Base-by-base conservation (phyloP, 208 protist species). In the Trypanosoma scelopori region DNA sequence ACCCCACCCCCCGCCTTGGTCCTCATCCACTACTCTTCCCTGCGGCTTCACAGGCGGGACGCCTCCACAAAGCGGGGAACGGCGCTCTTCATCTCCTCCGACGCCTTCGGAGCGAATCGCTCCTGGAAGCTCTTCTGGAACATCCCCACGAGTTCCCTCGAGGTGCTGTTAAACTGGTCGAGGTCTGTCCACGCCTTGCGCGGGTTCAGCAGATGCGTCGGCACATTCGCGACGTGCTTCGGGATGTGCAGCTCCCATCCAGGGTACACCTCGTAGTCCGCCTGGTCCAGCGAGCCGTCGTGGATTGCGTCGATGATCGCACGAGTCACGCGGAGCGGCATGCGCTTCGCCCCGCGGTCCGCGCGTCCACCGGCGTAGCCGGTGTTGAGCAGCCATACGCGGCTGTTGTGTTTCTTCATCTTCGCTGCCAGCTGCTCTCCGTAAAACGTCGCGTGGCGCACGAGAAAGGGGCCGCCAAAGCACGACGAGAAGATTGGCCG, bases 241-340 rank as follows among this genome's bases (percentile, higher is more conserved):
- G 96, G 97, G 72, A 98, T 91, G 23, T 83, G 51, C 39, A 99
- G 79, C 65, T 91, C 85, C 81, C 98, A 98, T 20, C 92, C 79
- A 16, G 79, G 81, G 71, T 95, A 85, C 70, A 58, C 75, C 16
- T 69, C 65, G 72, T 87, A 95, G 37, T 80, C 49, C 25, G 76
- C 74, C 57, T 87, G 70, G 46, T 78, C 89, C 9, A 99, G 91
- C 35, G 81, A 80, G 48, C 96, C 97, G 71, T 91, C 74, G 84
- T 98, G 93, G 79, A 98, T 98, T 23, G 95, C 94, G 64, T 98
- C 93, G 60, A 99, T 95, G 60, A 99, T 96, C 28, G 91, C 84
- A 64, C 97, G 88, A 28, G 96, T 98, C 77, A 96, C 93, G 58
- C 91, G 85, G 25, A 98, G 73, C 55, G 84, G 82, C 79, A 97